Base-by-base conservation (phyloP, 768 basidiomycete genomes). In the Epithele typhae region DNA sequence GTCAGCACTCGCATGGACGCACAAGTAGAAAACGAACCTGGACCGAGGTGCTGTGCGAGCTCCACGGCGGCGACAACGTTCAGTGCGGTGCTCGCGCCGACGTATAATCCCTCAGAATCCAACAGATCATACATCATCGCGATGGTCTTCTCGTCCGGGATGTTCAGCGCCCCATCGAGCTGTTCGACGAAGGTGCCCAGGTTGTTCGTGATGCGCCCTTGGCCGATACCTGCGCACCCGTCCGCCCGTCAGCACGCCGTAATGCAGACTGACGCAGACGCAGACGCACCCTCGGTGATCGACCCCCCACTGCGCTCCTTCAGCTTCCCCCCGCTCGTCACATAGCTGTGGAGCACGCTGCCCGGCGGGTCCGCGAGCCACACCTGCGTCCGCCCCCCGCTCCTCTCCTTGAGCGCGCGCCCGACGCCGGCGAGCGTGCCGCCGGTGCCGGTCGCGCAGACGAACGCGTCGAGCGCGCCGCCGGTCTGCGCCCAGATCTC, bases 341-440 rank as follows among this genome's bases (percentile, higher is more conserved):
- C 63, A 58, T 91, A 90, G 62, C 87, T 80, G 51, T 87, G 79
- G 58, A 99, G 69, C 42, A 96, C 91, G 62, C 90, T 92, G 33
- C 96, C 96, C 0, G 96, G 96, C 12, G 96, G 96, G 60, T 99
- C 96, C 12, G 96, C 96, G 25, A 99, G 70, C 90, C 90, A 98
- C 43, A 89, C 75, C 67, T 98, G 87, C 9, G 84, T 80, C 63
- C 79, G 85, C 7, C 86, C 88, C 0, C 55, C 61, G 52, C 84
- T 89, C 69, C 78, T 82, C 69, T 96, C 92, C 65, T 86, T 87
- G 63, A 99, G 63, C 60, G 76, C 89, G 57, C 78, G 81, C 9
- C 93, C 91, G 2, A 80, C 79, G 25, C 96, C 96, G 6, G 95
- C 94, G 15, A 99, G 71, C 0, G 95, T 97, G 0, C 96, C 96